phyloP scores from a whole-genome alignment of 2,329 filamentous ascomycete species.

The Penicillium sp. region DNA sequence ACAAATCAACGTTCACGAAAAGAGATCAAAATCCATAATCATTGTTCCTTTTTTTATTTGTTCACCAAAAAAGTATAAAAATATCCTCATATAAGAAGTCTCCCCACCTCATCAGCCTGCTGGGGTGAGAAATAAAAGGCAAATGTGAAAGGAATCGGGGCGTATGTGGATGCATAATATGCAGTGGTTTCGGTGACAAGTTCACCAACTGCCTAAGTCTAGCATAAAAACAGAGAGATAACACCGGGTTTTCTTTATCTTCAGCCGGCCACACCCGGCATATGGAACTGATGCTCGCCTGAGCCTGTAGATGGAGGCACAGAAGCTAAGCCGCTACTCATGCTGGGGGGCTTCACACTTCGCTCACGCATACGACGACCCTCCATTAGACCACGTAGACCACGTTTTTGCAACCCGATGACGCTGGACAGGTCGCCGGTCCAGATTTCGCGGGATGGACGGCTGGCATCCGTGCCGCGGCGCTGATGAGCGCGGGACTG shows the following conservation, averaged over 20 bases:
- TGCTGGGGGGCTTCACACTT: slow-evolving; percentile 40
- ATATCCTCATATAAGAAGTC: neutral
- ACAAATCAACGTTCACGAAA: neutral
- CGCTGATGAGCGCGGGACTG: slow-evolving; percentile 41
- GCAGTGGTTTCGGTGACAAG: neutral
- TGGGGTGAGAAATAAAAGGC: slow-evolving; percentile 14
- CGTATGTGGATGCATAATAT: neutral
- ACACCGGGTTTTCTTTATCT: neutral
- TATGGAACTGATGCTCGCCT: slow-evolving; percentile 14
- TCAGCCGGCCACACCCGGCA: slow-evolving; percentile 18
- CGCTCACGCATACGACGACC: slow-evolving; percentile 81
- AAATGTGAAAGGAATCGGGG: neutral
- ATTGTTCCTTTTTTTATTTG: neutral
- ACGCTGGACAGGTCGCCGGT: slow-evolving; percentile 72
- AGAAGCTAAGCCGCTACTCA: slow-evolving; percentile 18
- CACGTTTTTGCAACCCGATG: slow-evolving; percentile 92
- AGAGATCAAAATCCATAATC: neutral
- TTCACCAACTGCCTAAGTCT: neutral
- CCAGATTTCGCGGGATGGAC: slow-evolving; percentile 68
- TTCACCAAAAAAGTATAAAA: neutral
- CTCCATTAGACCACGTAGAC: slow-evolving; percentile 90
- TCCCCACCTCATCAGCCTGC: slow-evolving; percentile 12
- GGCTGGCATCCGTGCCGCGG: slow-evolving; percentile 37
- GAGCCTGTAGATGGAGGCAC: slow-evolving; percentile 15
- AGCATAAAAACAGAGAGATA: neutral